These are phyloP conservation scores for Parasitella parasitica DNA, from an alignment of 371 early-diverging fungal species.

Conservation along the genomic window DNA sequence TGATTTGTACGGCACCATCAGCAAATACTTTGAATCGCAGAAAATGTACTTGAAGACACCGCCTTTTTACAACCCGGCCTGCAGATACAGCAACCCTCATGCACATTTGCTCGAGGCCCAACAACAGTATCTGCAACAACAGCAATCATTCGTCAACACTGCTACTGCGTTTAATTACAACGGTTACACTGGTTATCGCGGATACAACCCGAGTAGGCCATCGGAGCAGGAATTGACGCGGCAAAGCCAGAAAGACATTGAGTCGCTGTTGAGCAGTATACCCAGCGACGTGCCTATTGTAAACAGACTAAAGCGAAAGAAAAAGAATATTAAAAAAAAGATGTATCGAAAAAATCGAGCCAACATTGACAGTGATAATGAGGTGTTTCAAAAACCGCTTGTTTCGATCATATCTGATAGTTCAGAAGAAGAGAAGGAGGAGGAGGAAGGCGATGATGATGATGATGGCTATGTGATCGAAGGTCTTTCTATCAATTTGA, in stretches of 20 bases:
- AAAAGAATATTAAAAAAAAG: neutral
- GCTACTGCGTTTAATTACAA: neutral
- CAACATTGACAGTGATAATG: neutral
- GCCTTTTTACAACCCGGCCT: slow-evolving; percentile 39
- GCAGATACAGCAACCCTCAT: slow-evolving; percentile 37
- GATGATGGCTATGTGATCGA: slow-evolving; percentile 24
- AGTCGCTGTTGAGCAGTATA: slow-evolving; percentile 39
- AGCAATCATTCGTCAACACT: neutral
- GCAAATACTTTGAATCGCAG: slow-evolving; percentile 16
- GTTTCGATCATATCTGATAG: neutral
- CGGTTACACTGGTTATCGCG: neutral
- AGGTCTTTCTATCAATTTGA: slow-evolving; percentile 32
- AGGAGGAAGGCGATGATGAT: slow-evolving; percentile 6
- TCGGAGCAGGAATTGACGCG: neutral
- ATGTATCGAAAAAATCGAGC: neutral
- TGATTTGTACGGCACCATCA: slow-evolving; percentile 7
- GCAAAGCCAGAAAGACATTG: slow-evolving; percentile 37
- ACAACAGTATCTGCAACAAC: neutral
- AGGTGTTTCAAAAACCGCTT: neutral
- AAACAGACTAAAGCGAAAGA: slow-evolving; percentile 4
- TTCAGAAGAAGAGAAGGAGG: neutral
- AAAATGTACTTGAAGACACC: slow-evolving; percentile 27
- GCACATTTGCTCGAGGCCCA: neutral
- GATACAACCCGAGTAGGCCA: neutral
- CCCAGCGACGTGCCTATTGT: slow-evolving; percentile 21